Conservation (phyloP, 2,329 filamentous ascomycete genomes). For the Trichothecium sympodiale region DNA sequence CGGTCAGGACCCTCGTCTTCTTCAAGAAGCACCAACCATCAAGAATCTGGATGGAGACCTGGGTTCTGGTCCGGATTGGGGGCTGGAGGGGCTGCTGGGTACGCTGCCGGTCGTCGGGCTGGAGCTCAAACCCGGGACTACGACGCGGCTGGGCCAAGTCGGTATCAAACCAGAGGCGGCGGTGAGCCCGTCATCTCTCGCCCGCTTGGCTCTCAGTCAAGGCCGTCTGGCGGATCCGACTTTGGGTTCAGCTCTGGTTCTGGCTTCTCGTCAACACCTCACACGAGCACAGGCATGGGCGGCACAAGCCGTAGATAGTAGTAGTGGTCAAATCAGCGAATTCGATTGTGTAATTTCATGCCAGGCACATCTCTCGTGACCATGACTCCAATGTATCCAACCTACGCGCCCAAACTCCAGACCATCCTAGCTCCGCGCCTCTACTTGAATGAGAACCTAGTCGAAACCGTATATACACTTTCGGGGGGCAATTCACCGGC, state of each 20-base stretch:
- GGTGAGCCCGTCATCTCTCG: no score
- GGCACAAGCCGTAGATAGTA: conserved; percentile 49
- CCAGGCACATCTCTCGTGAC: neutral
- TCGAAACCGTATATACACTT: conserved; percentile 14
- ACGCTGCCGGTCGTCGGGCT: conserved; percentile 41
- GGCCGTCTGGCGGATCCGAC: no score
- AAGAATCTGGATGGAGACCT: conserved; percentile 9
- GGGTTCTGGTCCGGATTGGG: conserved; percentile 48
- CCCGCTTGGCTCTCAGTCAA: no score
- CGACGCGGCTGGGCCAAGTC: conserved; percentile 10
- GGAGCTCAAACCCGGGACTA: conserved; percentile 22
- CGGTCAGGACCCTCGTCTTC: neutral
- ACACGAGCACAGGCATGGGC: conserved; percentile 64
- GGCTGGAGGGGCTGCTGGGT: conserved; percentile 58
- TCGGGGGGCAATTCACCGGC: conserved; percentile 4
- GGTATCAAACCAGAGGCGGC: no score
- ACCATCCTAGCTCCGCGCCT: neutral
- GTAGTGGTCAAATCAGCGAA: neutral
- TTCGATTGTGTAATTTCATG: neutral
- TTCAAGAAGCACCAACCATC: conserved; percentile 9
- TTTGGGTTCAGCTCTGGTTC: conserved; percentile 20
- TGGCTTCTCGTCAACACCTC: conserved; percentile 33
- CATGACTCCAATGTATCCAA: conserved; percentile 14
- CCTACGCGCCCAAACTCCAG: conserved; percentile 7
- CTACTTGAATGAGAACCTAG: neutral